Evolutionary conservation across 139 green algal genomes (phyloP).

Genomic region (Chlorella sp.): DNA sequence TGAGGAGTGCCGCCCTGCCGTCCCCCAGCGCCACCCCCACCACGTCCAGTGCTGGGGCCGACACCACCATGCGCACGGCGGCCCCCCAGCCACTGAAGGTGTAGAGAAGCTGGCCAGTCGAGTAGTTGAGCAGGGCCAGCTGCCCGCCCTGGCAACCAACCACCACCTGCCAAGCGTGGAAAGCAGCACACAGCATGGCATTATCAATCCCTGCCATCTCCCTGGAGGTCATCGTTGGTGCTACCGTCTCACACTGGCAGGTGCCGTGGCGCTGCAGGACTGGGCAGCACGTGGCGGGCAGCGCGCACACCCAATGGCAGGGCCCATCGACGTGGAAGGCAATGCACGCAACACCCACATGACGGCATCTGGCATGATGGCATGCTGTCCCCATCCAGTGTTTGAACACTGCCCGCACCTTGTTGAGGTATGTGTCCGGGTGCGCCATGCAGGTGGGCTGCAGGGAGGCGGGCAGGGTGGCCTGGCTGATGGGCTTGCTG

Average conservation of each 20-base stretch:
- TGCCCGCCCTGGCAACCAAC: slow-evolving; percentile 62
- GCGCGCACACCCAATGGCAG: no score
- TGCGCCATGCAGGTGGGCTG: slow-evolving; percentile 81
- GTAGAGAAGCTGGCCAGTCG: slow-evolving; percentile 56
- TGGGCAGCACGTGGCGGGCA: not conserved
- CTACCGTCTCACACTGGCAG: no score
- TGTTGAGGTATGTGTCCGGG: slow-evolving; percentile 98
- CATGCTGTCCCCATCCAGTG: no score
- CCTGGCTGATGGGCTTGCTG: not conserved
- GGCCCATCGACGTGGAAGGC: not conserved
- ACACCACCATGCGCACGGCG: slow-evolving; percentile 52
- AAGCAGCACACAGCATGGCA: not conserved
- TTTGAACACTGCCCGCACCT: no score
- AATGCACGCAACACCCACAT: not conserved
- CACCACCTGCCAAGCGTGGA: slow-evolving; percentile 35
- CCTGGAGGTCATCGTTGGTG: no score
- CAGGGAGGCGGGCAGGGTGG: slow-evolving; percentile 39
- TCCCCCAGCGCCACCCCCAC: slow-evolving; percentile 85
- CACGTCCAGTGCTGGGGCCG: slow-evolving; percentile 88
- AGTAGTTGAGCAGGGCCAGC: slow-evolving; percentile 90
- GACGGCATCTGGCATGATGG: no score
- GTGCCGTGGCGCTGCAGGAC: no score
- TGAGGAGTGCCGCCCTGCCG: slow-evolving; percentile 76
- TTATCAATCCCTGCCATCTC: no score
- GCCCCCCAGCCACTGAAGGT: slow-evolving; percentile 61